Evolutionary conservation across 441 rosid species (phyloP).

Genomic region (Theobroma grandiflorum): DNA sequence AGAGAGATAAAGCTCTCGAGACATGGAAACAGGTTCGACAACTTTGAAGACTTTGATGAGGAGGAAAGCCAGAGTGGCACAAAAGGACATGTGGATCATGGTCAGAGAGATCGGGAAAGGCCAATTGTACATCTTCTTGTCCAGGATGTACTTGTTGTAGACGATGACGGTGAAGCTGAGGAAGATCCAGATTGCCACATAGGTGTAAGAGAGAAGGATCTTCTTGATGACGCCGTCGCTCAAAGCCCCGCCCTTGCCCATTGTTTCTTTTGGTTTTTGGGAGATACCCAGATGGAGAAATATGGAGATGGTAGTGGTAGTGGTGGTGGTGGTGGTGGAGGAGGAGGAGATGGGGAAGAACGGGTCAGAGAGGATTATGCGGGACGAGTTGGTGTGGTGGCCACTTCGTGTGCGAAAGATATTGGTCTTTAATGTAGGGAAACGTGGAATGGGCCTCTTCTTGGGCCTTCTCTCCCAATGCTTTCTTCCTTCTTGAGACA

Average conservation of each 20-base stretch:
- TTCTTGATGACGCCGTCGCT: constrained; percentile 87
- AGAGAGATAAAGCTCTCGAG: constrained; percentile 74
- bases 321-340: constrained; percentile 16
- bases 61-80: constrained; percentile 82
- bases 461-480: not conserved
- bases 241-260: constrained; percentile 85
- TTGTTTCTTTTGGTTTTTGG: constrained; percentile 33
- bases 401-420: not conserved
- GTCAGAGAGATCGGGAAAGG: constrained; percentile 96
- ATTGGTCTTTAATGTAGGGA: not conserved
- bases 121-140: constrained; percentile 98
- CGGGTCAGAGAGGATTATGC: constrained; percentile 7
- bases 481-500: too few relatives aligned
- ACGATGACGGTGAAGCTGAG: constrained; percentile 97
- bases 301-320: constrained; percentile 27
- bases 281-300: constrained; percentile 18
- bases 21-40: constrained; percentile 93
- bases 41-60: constrained; percentile 89
- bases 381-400: not conserved
- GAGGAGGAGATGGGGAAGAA: not conserved
- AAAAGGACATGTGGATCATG: constrained; percentile 98
- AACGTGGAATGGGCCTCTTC: not conserved
- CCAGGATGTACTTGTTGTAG: constrained; percentile 98
- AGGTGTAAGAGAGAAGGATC: constrained; percentile 91
- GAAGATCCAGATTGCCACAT: constrained; percentile 98